Conservation (phyloP, 108 stramenopile genomes). For the Chaetoceros tenuissimus region DNA sequence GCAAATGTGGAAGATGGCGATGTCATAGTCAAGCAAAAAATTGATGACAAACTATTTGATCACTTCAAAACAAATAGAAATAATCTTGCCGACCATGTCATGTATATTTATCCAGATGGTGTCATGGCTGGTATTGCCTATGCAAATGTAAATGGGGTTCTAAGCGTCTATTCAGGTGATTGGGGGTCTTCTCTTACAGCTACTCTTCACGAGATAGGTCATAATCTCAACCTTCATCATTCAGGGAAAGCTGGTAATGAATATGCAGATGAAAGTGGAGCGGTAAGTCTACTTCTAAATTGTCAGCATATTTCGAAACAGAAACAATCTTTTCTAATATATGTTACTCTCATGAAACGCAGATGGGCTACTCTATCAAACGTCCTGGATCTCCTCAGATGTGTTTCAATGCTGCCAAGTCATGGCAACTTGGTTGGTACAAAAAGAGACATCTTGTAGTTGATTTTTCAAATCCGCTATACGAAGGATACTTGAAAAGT, state of each 20-base stretch:
- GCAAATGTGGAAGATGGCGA: background rate
- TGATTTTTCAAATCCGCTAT: too few species aligned
- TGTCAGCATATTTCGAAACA: too few species aligned
- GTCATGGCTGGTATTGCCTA: background rate
- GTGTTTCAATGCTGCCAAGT: constrained; percentile 7
- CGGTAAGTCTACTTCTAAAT: too few species aligned
- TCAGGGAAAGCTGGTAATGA: too few species aligned
- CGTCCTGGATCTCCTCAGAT: background rate
- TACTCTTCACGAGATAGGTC: constrained; percentile 6
- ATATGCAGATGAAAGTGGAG: too few species aligned
- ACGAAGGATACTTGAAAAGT: too few species aligned
- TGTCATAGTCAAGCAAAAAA: background rate
- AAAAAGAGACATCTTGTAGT: background rate
- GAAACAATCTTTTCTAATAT: too few species aligned
- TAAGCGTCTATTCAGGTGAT: background rate
- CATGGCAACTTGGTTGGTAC: constrained; percentile 10
- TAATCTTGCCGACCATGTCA: background rate
- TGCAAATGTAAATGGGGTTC: background rate
- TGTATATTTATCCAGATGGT: constrained; percentile 4
- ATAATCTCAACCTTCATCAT: constrained; percentile 4
- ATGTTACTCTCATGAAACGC: too few species aligned
- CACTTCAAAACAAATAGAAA: constrained; percentile 7
- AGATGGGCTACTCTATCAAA: constrained; percentile 1
- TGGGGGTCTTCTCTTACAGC: background rate
- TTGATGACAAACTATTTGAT: constrained; percentile 1